Conservation (phyloP, 805 yeast genomes). For the Candida michaelii region DNA sequence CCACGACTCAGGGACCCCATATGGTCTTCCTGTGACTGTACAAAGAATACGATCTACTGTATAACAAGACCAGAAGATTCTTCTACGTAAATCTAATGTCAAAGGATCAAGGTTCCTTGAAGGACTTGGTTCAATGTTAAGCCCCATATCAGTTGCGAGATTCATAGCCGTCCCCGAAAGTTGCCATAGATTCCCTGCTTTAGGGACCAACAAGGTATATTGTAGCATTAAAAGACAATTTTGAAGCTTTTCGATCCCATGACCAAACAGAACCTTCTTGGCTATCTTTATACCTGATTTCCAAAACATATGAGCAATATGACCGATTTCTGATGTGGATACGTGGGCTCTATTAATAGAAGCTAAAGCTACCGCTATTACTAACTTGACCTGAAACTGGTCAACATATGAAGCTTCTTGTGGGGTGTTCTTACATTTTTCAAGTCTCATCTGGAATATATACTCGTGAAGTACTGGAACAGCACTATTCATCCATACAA, state of each 20-base stretch:
- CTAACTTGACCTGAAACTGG: slow-evolving; percentile 14
- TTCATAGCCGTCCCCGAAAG: slow-evolving; percentile 16
- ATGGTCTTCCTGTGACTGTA: slow-evolving; percentile 15
- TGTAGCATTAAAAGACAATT: slow-evolving; percentile 13
- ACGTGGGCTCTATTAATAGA: slow-evolving; percentile 14
- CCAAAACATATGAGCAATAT: slow-evolving; percentile 16
- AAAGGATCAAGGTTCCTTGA: slow-evolving; percentile 13
- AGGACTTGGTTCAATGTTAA: slow-evolving; percentile 14
- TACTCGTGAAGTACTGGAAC: slow-evolving; percentile 16
- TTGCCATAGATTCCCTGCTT: slow-evolving; percentile 17
- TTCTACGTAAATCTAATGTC: slow-evolving; percentile 12
- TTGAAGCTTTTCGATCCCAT: slow-evolving; percentile 14
- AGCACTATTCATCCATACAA: slow-evolving; percentile 16
- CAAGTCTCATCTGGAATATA: slow-evolving; percentile 11
- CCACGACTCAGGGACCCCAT: slow-evolving; percentile 15
- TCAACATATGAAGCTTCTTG: slow-evolving; percentile 11
- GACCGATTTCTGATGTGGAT: slow-evolving; percentile 15
- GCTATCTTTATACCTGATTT: slow-evolving; percentile 12
- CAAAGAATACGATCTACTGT: slow-evolving; percentile 14
- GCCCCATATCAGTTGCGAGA: slow-evolving; percentile 17
- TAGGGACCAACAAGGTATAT: slow-evolving; percentile 16
- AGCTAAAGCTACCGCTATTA: slow-evolving; percentile 14
- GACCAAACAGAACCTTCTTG: slow-evolving; percentile 7
- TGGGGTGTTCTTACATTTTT: slow-evolving; percentile 10
- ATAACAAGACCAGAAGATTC: slow-evolving; percentile 16